Base-by-base conservation (phyloP, 2,329 filamentous ascomycete species). In the Colletotrichum lindemuthianum region DNA sequence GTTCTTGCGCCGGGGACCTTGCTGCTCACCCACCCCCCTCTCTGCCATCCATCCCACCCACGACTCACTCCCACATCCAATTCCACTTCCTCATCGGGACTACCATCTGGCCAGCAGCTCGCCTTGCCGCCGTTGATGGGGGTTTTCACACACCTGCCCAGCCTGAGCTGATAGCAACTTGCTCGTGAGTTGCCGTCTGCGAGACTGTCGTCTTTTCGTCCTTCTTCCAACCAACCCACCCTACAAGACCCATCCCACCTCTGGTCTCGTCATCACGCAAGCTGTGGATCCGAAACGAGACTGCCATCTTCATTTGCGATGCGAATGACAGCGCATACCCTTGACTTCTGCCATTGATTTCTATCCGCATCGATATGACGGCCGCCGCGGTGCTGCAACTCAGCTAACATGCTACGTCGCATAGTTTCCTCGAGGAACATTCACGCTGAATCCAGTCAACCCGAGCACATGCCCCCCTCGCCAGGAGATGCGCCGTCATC, bases 401-500 rank as follows among this genome's bases (percentile, higher is more conserved):
- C 13, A 41, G 63, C 66, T 66, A 63, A 67, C 63, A 67, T 66
- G 59, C 54, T 64, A 39, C 59, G 66, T 52, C 63, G 58, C 63
- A 52, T 67, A 67, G 66, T 59, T 33, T 49, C 52, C 32, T 37
- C 40, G 24, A 57, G 45, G 43, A 52, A 40, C 45, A 24, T 36
- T 39, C 54, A 53, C 12, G 43, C 40, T 34, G 59, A 59, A 50
- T 48, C 59, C 59, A 24, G 44, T n/a, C 54, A 63, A 43, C 61
- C 65, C 58, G 70, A 79, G 75, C 81, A 81, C 80, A 90, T 90
- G 87, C 83, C 87, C 78, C 84, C 85, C 66, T 81, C 82, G 72
- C 78, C 83, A 70, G 85, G 85, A 79, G 86, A 89, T 80, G 83
- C 82, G 71, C 73, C 78, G 69, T 79, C 82, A 65, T 82, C 82